These are phyloP conservation scores for Hymenoscyphus fructigenus DNA, from an alignment of 2,329 filamentous ascomycete genomes.

Conservation along the genomic window DNA sequence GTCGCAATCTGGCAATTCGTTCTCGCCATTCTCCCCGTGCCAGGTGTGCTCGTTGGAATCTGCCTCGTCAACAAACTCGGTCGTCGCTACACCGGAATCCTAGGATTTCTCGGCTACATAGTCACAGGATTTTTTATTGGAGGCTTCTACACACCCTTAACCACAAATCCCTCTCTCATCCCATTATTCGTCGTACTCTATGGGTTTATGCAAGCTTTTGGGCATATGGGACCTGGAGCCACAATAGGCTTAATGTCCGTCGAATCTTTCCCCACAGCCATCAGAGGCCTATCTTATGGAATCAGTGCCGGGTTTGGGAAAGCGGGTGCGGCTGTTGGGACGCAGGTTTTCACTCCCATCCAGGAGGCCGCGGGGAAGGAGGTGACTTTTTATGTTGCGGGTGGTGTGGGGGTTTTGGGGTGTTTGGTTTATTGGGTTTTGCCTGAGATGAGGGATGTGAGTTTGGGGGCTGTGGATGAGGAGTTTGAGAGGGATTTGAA, in stretches of 20 bases:
- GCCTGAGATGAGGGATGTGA: conserved; percentile 34
- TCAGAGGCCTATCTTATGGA: conserved; percentile 38
- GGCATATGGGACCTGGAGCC: conserved; percentile 39
- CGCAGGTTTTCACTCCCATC: conserved; percentile 19
- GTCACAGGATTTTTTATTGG: conserved; percentile 37
- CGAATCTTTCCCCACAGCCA: conserved; percentile 37
- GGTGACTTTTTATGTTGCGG: conserved; percentile 38
- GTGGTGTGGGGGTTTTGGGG: conserved; percentile 34
- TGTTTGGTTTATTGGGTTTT: conserved; percentile 34
- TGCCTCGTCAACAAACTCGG: conserved; percentile 38
- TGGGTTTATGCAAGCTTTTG: conserved; percentile 36
- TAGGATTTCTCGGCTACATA: conserved; percentile 32
- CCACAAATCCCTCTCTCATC: conserved; percentile 27
- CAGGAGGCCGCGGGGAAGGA: conserved; percentile 33
- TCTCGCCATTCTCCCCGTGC: conserved; percentile 37
- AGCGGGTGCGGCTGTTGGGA: conserved; percentile 25
- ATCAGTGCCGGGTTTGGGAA: conserved; percentile 38
- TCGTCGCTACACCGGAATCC: conserved; percentile 34
- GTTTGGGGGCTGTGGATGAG: conserved; percentile 35
- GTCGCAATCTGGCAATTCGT: conserved; percentile 40
- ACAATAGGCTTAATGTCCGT: conserved; percentile 38
- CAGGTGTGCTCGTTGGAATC: conserved; percentile 37
- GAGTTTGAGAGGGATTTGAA: conserved; percentile 17
- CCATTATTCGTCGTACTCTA: conserved; percentile 39
- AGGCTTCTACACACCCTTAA: conserved; percentile 32